Evolutionary conservation across 164 flowering plant species (phyloP), one percentile per base, ranked within the genome.

Genomic region (Dillenia suffruticosa): DNA sequence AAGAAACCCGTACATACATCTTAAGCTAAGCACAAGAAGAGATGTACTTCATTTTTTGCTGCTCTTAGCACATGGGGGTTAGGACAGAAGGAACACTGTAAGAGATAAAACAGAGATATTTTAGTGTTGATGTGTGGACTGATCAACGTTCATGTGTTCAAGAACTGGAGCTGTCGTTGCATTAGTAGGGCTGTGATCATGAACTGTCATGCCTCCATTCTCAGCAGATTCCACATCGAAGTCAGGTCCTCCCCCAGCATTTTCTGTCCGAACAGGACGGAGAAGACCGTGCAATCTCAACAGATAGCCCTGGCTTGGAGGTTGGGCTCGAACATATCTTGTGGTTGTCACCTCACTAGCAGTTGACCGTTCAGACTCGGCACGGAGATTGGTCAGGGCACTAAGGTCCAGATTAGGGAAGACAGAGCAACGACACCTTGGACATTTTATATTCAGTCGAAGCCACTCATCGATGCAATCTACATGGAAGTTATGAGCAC

Each of bases 401-500:
- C 96, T 92, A 3, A 92, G 89, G 72, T 95, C 99, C 47, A 95
- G 92, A 74, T 95, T 87, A 15, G 97, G 99, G 67, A 95, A 95
- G 48, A 89, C 97, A 1, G 94, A 89, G 68, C 94, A 86, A 19
- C 99, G 90, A 65, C 99, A 95, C 54, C 97, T 82, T 9, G 98
- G 99, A 70, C 99, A 92, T 70, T 92, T 95, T 58, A 87, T 91
- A 56, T 95, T 95, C 68, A 95, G 76, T 45, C 97, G 77, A 63
- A 95, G 96, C 99, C 97, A 95, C 74, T 90, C 85, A 22, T 92
- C 97, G 53, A 95, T 95, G 85, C 99, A 92, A 58, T 81, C 98
- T 48, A 92, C 92, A 63, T 95, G 99, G 73, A 95, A 92, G 73
- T 95, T 92, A 73, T 95, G 99, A 43, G 99, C 97, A 80, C 99